Evolutionary conservation across 1,139 yeast genomes (phyloP).

Genomic region (Tardiomyces blankii): DNA sequence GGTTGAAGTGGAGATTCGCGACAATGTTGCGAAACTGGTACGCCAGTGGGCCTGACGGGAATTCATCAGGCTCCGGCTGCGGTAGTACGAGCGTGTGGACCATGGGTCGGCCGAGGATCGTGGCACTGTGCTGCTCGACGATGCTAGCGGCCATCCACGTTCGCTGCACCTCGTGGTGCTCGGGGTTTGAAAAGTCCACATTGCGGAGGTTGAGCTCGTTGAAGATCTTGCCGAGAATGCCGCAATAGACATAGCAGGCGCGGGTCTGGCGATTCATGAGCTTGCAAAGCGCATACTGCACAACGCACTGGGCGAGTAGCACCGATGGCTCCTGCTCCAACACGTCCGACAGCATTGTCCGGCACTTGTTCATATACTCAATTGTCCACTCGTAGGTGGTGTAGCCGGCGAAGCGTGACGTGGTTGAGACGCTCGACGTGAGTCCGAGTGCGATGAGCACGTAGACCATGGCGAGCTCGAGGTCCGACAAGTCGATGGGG

Average conservation of each 20-base stretch:
- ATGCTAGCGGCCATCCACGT: background rate
- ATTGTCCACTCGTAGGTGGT: background rate
- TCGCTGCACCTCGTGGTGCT: background rate
- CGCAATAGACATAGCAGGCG: background rate
- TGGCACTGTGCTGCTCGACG: background rate
- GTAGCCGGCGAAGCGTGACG: background rate
- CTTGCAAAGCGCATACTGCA: background rate
- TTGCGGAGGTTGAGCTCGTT: background rate
- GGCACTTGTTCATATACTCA: background rate
- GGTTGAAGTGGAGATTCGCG: background rate
- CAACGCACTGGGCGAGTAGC: background rate
- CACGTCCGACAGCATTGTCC: background rate
- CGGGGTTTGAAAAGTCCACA: background rate
- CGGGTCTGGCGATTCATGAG: background rate
- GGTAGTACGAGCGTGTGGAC: background rate
- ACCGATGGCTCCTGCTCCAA: background rate
- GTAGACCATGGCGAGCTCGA: constrained; percentile 15
- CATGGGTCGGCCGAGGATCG: background rate
- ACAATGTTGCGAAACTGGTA: background rate
- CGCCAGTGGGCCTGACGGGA: background rate
- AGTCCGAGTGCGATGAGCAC: constrained; percentile 12
- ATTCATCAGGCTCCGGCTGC: background rate
- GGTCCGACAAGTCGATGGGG: constrained; percentile 4
- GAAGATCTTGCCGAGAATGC: background rate
- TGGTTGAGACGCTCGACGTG: background rate